Evolutionary conservation across 306 rosid species (phyloP), one percentile per base, ranked within the genome.

Genomic region (Quillaja saponaria): DNA sequence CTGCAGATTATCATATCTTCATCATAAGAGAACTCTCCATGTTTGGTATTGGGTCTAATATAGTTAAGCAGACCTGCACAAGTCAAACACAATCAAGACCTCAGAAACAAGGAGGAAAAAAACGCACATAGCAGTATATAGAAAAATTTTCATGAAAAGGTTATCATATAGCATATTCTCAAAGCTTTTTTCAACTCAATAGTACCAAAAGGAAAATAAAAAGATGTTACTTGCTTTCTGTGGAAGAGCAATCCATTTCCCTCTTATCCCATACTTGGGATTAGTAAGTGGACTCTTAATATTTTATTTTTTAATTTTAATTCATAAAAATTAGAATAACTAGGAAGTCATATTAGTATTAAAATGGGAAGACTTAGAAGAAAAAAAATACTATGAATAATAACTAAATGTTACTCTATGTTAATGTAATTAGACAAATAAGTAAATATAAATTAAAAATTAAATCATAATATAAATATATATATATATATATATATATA

Each of bases 191-290:
- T 46, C 17, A 46, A 46, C 50, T 7, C 7, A 46, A 16, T 15
- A 6, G 31, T 9, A 6, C 18, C 45, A 17, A 49, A 15, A 6
- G 2, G 7, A 49, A 35, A 16, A 7, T 2, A 39, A 6, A 17
- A 25, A 7, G 16, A 11, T 37, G 57, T 11, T 66, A 88, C 97
- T 88, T 64, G 81, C 92, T 80, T 82, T 91, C 44, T 80, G 91
- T 3, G 97, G 97, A 11, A 91, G 88, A 47, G 95, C 76, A 74
- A 91, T 88, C 97, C 97, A 91, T 34, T 91, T 91, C 18, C 90
- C 92, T 5, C 96, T 96, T 34, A 95, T 91, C 56, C 97, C 97
- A 77, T 77, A 47, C 56, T 79, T 69, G 0, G 31, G 3, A 25
- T 25, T 25, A 25, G 31, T 25, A 25, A 25, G 31, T 25, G 31